Conservation (phyloP, 805 yeast species). For the Candida boleticola region DNA sequence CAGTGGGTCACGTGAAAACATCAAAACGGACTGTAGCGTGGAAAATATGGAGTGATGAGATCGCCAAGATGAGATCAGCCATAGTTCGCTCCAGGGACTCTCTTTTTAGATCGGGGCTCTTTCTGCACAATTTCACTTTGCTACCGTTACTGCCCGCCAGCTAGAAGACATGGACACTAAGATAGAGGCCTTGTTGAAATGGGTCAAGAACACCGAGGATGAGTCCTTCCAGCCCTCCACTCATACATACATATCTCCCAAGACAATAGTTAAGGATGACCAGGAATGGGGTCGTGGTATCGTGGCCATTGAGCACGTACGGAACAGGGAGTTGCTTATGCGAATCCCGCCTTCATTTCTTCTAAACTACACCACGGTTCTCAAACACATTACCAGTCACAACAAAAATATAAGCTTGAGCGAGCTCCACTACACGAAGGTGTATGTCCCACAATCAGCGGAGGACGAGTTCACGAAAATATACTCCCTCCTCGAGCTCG, state of each 20-base stretch:
- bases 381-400: conserved; percentile 41
- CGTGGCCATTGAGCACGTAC: conserved; percentile 39
- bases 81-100: too few relatives aligned
- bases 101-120: too few relatives aligned
- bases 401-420: conserved; percentile 31
- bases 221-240: conserved; percentile 18
- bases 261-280: conserved; percentile 31
- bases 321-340: conserved; percentile 44
- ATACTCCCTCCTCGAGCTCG: conserved; percentile 27
- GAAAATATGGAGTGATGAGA: too few relatives aligned
- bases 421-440: conserved; percentile 16
- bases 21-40: too few relatives aligned
- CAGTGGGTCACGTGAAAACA: too few relatives aligned
- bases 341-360: conserved; percentile 58
- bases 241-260: conserved; percentile 34
- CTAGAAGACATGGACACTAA: conserved; percentile 2
- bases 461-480: conserved; percentile 25
- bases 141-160: too few relatives aligned
- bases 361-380: conserved; percentile 54
- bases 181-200: conserved; percentile 20
- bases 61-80: too few relatives aligned
- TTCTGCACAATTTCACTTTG: too few relatives aligned
- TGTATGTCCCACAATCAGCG: conserved; percentile 22
- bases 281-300: conserved; percentile 63
- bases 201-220: conserved; percentile 28